Evolutionary conservation across 2,329 filamentous ascomycete genomes (phyloP).

Genomic region (Ophiostoma novo-ulmi): DNA sequence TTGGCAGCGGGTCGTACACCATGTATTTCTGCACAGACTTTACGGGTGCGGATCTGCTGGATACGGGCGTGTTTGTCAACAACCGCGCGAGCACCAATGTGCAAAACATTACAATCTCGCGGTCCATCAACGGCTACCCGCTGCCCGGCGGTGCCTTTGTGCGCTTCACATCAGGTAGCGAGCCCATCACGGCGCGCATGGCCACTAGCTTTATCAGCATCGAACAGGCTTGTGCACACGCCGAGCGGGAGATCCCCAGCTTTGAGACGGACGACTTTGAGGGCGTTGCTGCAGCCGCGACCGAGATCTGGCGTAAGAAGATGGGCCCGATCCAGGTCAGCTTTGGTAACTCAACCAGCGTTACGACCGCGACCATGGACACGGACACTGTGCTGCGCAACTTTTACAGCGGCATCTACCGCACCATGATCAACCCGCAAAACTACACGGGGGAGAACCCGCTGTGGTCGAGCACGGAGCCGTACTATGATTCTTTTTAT

Average conservation of each 20-base stretch:
- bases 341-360: neutral
- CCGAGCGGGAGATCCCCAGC: neutral
- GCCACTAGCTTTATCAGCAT: neutral
- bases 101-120: constrained; percentile 45
- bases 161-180: constrained; percentile 48
- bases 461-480: constrained; percentile 59
- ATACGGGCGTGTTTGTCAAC: constrained; percentile 52
- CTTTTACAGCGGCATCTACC: constrained; percentile 68
- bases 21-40: constrained; percentile 66
- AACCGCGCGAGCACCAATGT: constrained; percentile 36
- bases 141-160: constrained; percentile 60
- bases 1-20: constrained; percentile 56
- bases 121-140: constrained; percentile 49
- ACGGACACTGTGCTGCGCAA: constrained; percentile 49
- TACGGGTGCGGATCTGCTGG: constrained; percentile 50
- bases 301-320: neutral
- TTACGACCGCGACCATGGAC: constrained; percentile 32
- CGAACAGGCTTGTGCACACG: neutral
- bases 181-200: neutral
- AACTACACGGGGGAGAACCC: constrained; percentile 72
- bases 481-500: constrained; percentile 72
- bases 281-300: neutral
- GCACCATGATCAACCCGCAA: constrained; percentile 67
- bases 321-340: constrained; percentile 1
- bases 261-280: neutral